phyloP scores from a whole-genome alignment of 1,139 yeast genomes.

The Wickerhamiella pararugosa region DNA sequence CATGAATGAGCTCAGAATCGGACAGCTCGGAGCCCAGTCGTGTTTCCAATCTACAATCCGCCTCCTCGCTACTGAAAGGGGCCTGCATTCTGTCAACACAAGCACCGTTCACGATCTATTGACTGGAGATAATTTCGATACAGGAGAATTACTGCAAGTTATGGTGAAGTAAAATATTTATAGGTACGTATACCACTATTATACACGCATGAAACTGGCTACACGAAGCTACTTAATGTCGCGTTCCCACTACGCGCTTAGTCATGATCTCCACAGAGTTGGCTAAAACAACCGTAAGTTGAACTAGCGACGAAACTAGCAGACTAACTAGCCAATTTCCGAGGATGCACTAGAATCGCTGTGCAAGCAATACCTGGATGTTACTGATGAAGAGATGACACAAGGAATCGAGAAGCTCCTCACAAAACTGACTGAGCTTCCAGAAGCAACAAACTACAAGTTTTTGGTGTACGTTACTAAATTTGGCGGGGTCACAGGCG shows the following conservation, averaged over 20 bases:
- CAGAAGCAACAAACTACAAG: constrained; percentile 21
- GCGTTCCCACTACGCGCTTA: neutral
- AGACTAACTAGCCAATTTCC: neutral
- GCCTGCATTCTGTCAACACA: constrained; percentile 52
- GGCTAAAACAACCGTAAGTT: constrained; percentile 15
- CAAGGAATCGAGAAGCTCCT: no score
- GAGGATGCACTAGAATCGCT: neutral
- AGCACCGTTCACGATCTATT: constrained; percentile 45
- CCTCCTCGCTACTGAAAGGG: constrained; percentile 48
- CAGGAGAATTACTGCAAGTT: constrained; percentile 57
- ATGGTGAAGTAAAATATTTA: constrained; percentile 31
- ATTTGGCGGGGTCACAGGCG: constrained; percentile 18
- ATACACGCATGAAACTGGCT: no score
- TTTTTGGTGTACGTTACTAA: constrained; percentile 20
- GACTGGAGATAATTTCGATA: constrained; percentile 57
- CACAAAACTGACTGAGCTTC: constrained; percentile 11
- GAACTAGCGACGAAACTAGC: neutral
- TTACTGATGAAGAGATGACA: constrained; percentile 6
- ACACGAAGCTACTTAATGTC: no score
- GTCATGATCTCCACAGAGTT: constrained; percentile 10
- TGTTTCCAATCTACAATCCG: constrained; percentile 50
- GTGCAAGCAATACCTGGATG: constrained; percentile 1
- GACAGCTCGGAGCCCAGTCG: constrained; percentile 45
- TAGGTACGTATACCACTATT: no score
- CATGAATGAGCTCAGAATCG: constrained; percentile 49